phyloP scores from a whole-genome alignment of 768 basidiomycete species.

The Tylopilus cervinicoccineus region DNA sequence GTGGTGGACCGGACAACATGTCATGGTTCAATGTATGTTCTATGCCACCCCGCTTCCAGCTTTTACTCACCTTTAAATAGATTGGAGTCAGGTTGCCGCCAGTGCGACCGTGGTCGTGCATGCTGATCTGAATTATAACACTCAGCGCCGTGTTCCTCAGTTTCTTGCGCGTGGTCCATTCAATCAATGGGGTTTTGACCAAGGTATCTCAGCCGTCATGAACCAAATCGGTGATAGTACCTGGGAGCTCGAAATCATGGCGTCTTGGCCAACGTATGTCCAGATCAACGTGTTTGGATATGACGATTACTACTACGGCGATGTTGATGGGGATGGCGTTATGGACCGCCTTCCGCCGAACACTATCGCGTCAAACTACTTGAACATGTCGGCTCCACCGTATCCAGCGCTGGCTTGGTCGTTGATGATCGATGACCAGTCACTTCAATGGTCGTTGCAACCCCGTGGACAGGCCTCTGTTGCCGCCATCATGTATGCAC shows the following conservation, averaged over 20 bases:
- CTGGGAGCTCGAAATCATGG: slow-evolving; percentile 90
- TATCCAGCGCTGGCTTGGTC: slow-evolving; percentile 87
- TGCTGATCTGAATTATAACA: slow-evolving; percentile 62
- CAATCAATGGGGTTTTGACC: slow-evolving; percentile 90
- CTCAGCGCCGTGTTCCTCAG: slow-evolving; percentile 77
- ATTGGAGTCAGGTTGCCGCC: slow-evolving; percentile 70
- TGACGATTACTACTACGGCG: slow-evolving; percentile 92
- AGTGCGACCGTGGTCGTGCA: slow-evolving; percentile 70
- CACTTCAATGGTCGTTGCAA: slow-evolving; percentile 70
- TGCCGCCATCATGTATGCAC: slow-evolving; percentile 84
- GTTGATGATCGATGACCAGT: slow-evolving; percentile 71
- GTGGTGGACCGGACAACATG: slow-evolving; percentile 82
- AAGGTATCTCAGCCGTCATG: slow-evolving; percentile 73
- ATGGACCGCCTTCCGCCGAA: slow-evolving; percentile 92
- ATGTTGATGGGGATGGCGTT: slow-evolving; percentile 80
- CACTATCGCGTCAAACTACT: slow-evolving; percentile 75
- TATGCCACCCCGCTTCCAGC: neutral
- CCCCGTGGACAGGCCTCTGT: slow-evolving; percentile 81
- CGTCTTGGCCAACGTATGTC: slow-evolving; percentile 84
- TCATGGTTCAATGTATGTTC: slow-evolving; percentile 81
- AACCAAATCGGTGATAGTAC: slow-evolving; percentile 53
- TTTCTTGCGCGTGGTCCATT: slow-evolving; percentile 84
- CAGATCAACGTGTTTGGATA: slow-evolving; percentile 90
- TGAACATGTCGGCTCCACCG: slow-evolving; percentile 91
- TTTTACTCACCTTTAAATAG: slow-evolving; percentile 33